Conservation (phyloP, 1,284 basidiomycete genomes). For the Ceratobasidium sp. region DNA sequence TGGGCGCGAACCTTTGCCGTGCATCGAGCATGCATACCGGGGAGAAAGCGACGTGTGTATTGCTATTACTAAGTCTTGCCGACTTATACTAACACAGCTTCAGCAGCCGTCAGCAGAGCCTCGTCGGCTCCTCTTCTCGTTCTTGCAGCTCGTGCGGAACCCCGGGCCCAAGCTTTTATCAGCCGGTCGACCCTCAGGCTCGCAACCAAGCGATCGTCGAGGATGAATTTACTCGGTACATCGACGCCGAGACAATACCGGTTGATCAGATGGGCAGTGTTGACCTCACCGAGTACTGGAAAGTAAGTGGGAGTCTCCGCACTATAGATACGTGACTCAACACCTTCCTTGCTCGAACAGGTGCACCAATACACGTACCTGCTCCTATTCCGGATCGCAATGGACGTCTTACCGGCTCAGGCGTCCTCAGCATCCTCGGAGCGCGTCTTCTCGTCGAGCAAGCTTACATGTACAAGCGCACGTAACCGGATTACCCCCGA, state of each 20-base stretch:
- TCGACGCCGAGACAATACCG: background rate
- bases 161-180: background rate
- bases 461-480: too few species aligned
- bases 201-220: slow-evolving; percentile 12
- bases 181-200: background rate
- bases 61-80: background rate
- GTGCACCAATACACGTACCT: slow-evolving; percentile 8
- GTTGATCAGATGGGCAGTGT: slow-evolving; percentile 6
- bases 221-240: slow-evolving; percentile 3
- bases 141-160: background rate
- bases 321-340: too few species aligned
- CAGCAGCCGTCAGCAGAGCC: background rate
- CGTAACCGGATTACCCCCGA: slow-evolving; percentile 1
- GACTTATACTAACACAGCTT: background rate
- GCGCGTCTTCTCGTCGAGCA: slow-evolving; percentile 12
- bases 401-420: slow-evolving; percentile 21
- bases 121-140: background rate
- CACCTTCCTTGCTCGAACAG: too few species aligned
- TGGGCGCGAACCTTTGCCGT: background rate
- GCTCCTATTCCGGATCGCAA: slow-evolving; percentile 11
- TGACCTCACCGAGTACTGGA: too few species aligned
- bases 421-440: too few species aligned
- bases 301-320: too few species aligned
- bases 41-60: background rate
- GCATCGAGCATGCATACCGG: background rate